phyloP scores from a whole-genome alignment of 257 asterid genomes.

The Schizonepeta tenuifolia region DNA sequence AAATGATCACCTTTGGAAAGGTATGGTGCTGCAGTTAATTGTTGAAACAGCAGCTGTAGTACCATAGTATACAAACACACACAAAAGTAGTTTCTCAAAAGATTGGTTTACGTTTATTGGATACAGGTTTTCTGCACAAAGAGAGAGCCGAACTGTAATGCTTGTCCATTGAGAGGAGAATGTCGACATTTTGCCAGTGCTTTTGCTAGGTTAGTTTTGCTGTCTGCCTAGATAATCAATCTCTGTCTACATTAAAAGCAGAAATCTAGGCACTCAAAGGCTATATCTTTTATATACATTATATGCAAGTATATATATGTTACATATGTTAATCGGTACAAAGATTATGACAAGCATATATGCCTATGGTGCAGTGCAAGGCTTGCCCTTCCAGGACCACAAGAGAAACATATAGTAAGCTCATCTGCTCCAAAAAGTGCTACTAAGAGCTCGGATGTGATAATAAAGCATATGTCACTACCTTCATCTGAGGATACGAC shows the following conservation, averaged over 20 bases:
- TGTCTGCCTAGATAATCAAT: conserved; percentile 25
- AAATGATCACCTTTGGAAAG: conserved; percentile 99
- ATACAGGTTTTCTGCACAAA: conserved; percentile 97
- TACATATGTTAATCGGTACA: neutral
- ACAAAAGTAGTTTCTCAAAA: conserved; percentile 21
- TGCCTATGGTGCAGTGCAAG: conserved; percentile 76
- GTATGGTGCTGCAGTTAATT: conserved; percentile 43
- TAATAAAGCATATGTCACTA: conserved; percentile 48
- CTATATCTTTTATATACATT: neutral
- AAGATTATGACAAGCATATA: conserved; percentile 15
- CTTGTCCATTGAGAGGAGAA: conserved; percentile 91
- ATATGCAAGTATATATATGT: neutral
- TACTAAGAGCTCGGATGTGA: conserved; percentile 34
- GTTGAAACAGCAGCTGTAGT: conserved; percentile 14
- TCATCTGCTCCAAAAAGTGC: conserved; percentile 40
- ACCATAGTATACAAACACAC: conserved; percentile 12
- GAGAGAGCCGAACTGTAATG: conserved; percentile 93
- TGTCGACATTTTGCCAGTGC: conserved; percentile 99
- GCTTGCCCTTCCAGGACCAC: conserved; percentile 89
- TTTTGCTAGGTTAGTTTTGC: conserved; percentile 77
- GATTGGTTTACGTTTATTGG: conserved; percentile 15
- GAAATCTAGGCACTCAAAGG: conserved; percentile 26
- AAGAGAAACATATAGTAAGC: conserved; percentile 48
- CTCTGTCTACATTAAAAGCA: conserved; percentile 17
- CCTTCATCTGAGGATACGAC: conserved; percentile 50